These are phyloP conservation scores for Colletotrichum plurivorum DNA, from an alignment of 2,329 filamentous ascomycete species.

Conservation along the genomic window DNA sequence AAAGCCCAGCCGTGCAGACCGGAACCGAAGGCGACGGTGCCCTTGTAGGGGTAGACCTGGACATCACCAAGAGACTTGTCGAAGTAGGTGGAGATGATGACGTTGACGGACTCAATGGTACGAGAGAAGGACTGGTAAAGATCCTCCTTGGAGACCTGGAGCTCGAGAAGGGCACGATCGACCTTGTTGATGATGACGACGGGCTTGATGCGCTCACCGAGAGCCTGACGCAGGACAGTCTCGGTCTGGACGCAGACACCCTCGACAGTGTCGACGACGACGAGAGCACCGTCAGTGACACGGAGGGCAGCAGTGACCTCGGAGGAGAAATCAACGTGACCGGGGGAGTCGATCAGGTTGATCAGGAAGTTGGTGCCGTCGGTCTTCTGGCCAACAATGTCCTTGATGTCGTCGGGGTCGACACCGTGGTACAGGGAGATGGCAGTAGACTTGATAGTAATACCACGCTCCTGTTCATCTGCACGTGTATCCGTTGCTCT, in stretches of 20 bases:
- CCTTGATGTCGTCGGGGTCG: slow-evolving; percentile 90
- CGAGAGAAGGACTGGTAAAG: slow-evolving; percentile 99
- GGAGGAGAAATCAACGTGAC: slow-evolving; percentile 99
- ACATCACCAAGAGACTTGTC: slow-evolving; percentile 98
- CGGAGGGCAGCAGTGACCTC: slow-evolving; percentile 99
- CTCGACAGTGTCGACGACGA: slow-evolving; percentile 99
- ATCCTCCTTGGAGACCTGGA: slow-evolving; percentile 99
- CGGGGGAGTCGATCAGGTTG: slow-evolving; percentile 99
- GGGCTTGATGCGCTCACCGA: slow-evolving; percentile 99
- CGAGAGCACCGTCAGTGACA: slow-evolving; percentile 99
- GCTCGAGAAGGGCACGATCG: slow-evolving; percentile 98
- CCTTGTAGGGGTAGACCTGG: slow-evolving; percentile 98
- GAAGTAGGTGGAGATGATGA: slow-evolving; percentile 99
- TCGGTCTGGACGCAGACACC: slow-evolving; percentile 99
- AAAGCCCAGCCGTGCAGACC: slow-evolving; percentile 99
- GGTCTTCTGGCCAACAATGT: slow-evolving; percentile 89
- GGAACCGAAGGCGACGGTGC: slow-evolving; percentile 98
- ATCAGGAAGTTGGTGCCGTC: slow-evolving; percentile 98
- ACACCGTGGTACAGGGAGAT: slow-evolving; percentile 97
- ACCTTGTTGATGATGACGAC: slow-evolving; percentile 99
- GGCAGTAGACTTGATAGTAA: slow-evolving; percentile 99
- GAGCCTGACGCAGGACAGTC: slow-evolving; percentile 98
- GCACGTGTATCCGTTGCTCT: slow-evolving; percentile 97
- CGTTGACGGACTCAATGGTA: slow-evolving; percentile 99
- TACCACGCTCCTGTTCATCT: slow-evolving; percentile 99